Evolutionary conservation across 176 grass and related monocot species (phyloP), one percentile per base, ranked within the genome.

Genomic region (Cenchrus fungigraminus): DNA sequence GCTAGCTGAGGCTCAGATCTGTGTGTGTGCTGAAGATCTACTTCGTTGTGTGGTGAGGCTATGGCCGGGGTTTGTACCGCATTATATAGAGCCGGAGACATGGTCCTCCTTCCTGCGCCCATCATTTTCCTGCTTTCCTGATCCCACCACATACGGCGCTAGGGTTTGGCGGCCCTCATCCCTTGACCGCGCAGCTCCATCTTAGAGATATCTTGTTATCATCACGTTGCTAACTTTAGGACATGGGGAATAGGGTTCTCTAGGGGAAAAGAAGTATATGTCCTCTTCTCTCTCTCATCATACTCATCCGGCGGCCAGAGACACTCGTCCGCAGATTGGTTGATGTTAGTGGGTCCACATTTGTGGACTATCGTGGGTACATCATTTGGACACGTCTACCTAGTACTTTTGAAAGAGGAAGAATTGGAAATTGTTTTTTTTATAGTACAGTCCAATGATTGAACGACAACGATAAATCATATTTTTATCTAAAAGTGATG

Each of bases 81-180:
- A 11, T 85, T 89, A 61, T 89, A 89, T 89, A 76, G 77, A 85
- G 3, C 20, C 14, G 12, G 45, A 56, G 22, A 44, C 43, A 78
- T 75, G 68, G 50, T 60, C 42, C 47, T 76, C 69, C 49, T 52
- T 11, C 37, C 40, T 29, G 64, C 56, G 20, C 70, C 76, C 68
- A 68, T 55, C 53, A 31, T 69, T 69, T 70, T 85, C 12, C 31
- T 76, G 43, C 40, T 68, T 88, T 84, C 56, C 25, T 66, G 40
- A 68, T 68, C 60, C 68, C 45, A 59, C 29, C 87, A 49, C 43
- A 84, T n/a, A 79, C 19, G n/a, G 19, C 12, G 20, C 79, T 78
- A 79, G 87, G 81, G 80, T 83, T 83, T 80, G 31, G 25, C 62
- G 31, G 25, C 62, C 40, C 49, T 25, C 58, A 65, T 50, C 61